These are phyloP conservation scores for Chaetomiaceae sp. DNA, from an alignment of 2,329 filamentous ascomycete genomes.

Conservation along the genomic window DNA sequence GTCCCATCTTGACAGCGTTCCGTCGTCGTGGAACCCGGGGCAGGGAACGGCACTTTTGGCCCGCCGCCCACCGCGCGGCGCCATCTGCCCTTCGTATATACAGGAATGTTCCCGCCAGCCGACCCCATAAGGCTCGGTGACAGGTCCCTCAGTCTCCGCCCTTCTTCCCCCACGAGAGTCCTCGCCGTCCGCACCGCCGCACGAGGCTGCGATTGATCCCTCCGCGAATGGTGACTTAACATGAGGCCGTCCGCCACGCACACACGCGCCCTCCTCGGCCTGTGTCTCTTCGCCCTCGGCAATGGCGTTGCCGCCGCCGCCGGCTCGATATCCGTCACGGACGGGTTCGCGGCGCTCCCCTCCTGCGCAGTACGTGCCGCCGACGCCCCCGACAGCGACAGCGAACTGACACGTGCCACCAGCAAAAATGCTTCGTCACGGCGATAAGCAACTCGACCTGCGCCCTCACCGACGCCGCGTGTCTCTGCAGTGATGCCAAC, in stretches of 20 bases:
- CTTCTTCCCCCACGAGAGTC: background rate
- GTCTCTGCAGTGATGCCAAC: conserved; percentile 31
- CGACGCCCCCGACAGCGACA: background rate
- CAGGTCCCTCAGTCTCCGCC: background rate
- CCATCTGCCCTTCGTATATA: conserved; percentile 2
- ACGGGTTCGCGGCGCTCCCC: conserved; percentile 7
- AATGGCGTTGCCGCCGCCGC: conserved; percentile 3
- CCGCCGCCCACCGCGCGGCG: background rate
- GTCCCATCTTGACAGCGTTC: background rate
- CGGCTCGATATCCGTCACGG: conserved; percentile 4
- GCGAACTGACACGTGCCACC: background rate
- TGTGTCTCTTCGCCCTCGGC: conserved; percentile 14
- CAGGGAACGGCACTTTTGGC: too few species aligned
- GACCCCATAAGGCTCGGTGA: background rate
- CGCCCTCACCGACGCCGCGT: conserved; percentile 20
- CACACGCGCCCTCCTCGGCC: conserved; percentile 16
- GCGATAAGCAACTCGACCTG: conserved; percentile 3
- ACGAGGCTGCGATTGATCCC: conserved; percentile 1
- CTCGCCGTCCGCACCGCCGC: background rate
- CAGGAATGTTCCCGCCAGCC: background rate
- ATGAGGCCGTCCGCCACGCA: conserved; percentile 14
- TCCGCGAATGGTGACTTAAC: conserved; percentile 14
- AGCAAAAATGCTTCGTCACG: background rate
- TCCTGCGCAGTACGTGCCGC: conserved; percentile 17
- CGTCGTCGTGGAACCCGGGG: conserved; percentile 8